These are phyloP conservation scores for Nicotiana undulata DNA, from an alignment of 257 asterid species.

Conservation along the genomic window DNA sequence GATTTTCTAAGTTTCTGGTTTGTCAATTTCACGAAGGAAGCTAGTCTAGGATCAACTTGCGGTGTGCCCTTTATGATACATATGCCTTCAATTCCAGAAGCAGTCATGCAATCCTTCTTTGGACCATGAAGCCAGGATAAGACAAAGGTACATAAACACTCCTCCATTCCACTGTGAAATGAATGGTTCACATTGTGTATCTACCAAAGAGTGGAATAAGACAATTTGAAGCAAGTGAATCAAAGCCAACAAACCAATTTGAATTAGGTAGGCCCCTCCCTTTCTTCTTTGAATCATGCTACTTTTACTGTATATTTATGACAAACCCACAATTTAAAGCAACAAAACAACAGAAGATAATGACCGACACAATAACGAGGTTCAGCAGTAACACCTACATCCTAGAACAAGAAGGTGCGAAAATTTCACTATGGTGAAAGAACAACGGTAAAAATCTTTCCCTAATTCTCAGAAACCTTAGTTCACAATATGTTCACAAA, in stretches of 20 bases:
- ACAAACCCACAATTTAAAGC: background rate
- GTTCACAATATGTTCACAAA: conserved; percentile 1
- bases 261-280: background rate
- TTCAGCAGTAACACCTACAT: background rate
- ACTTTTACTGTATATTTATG: background rate
- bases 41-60: conserved; percentile 31
- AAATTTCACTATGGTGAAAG: background rate
- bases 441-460: background rate
- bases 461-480: background rate
- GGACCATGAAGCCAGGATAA: conserved; percentile 54
- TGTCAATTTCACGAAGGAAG: conserved; percentile 27
- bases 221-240: background rate
- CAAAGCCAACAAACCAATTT: background rate
- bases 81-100: conserved; percentile 25
- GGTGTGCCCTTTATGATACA: conserved; percentile 17
- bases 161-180: conserved; percentile 37
- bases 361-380: background rate
- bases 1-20: conserved; percentile 27
- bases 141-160: conserved; percentile 48
- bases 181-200: conserved; percentile 35
- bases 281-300: background rate
- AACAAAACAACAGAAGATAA: background rate
- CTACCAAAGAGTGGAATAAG: conserved; percentile 15
- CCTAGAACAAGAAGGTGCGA: background rate
- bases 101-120: conserved; percentile 27